Percentiles rank a stretch among this genome's conserved stretches.
Conservation (phyloP, 1,284 basidiomycete genomes). For the Tilletia walkeri region DNA sequence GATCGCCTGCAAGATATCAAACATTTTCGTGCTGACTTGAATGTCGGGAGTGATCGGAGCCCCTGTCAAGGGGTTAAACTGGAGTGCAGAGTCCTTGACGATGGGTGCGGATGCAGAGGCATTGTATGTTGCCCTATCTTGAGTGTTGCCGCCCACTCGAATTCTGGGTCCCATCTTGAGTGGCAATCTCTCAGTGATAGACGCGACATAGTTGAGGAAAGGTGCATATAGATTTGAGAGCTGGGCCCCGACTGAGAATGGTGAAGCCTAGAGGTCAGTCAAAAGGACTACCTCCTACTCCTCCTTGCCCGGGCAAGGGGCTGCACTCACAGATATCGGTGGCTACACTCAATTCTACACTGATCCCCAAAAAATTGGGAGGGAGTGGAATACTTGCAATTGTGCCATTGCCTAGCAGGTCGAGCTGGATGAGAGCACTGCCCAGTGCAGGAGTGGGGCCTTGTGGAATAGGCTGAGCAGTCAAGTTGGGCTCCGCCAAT, state of each 20-base stretch:
- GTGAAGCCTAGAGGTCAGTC: conserved; percentile 20
- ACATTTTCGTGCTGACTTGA: conserved; percentile 20
- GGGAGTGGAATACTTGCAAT: conserved; percentile 20
- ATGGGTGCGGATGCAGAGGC: conserved; percentile 80
- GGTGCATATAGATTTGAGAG: conserved; percentile 61
- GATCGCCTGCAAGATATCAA: conserved; percentile 19
- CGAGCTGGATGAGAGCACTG: background rate
- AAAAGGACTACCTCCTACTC: background rate
- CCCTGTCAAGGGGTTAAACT: conserved; percentile 11
- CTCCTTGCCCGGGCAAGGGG: conserved; percentile 18
- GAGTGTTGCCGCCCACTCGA: conserved; percentile 78
- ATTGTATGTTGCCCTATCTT: conserved; percentile 88
- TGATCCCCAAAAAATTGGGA: conserved; percentile 70
- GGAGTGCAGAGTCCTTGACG: conserved; percentile 56
- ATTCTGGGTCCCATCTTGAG: conserved; percentile 66
- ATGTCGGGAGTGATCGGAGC: conserved; percentile 25
- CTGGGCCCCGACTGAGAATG: conserved; percentile 57
- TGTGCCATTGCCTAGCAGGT: background rate
- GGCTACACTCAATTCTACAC: conserved; percentile 70
- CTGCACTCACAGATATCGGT: conserved; percentile 23
- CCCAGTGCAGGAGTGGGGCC: conserved; percentile 21
- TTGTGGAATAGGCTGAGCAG: conserved; percentile 21
- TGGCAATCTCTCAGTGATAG: conserved; percentile 58
- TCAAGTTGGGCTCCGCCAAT: conserved; percentile 22
- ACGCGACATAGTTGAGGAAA: conserved; percentile 73